Conservation (phyloP, 106 monocot species). For the Dactylorhiza incarnata region DNA sequence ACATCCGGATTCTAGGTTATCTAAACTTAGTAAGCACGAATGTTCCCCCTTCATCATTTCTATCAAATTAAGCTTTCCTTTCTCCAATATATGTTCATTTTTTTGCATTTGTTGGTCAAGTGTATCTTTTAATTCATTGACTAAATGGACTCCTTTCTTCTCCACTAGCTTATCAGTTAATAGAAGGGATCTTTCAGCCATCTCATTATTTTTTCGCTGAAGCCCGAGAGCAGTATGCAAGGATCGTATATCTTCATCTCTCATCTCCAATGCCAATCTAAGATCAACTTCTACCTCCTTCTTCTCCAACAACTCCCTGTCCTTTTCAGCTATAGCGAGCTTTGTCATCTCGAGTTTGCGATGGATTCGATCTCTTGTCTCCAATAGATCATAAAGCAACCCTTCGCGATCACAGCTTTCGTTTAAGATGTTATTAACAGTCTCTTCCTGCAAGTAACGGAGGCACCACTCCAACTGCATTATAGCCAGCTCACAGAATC, state of each 20-base stretch:
- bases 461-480: slow-evolving; percentile 80
- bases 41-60: slow-evolving; percentile 18
- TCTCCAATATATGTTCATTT: slow-evolving; percentile 23
- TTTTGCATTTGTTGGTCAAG: slow-evolving; percentile 19
- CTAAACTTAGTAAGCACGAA: slow-evolving; percentile 2
- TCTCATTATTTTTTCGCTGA: slow-evolving; percentile 13
- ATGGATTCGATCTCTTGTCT: slow-evolving; percentile 47
- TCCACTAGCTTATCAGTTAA: background rate
- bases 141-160: background rate
- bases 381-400: slow-evolving; percentile 38
- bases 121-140: slow-evolving; percentile 16
- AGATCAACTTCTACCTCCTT: slow-evolving; percentile 33
- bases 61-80: slow-evolving; percentile 23
- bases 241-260: slow-evolving; percentile 31
- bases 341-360: slow-evolving; percentile 52
- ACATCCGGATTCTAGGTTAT: background rate
- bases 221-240: slow-evolving; percentile 20
- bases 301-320: slow-evolving; percentile 38
- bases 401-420: slow-evolving; percentile 30
- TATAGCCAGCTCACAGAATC: slow-evolving; percentile 69
- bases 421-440: slow-evolving; percentile 14
- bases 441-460: slow-evolving; percentile 51
- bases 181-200: background rate
- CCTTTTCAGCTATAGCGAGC: slow-evolving; percentile 45
- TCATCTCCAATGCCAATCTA: slow-evolving; percentile 37